These are phyloP conservation scores for Coemansia sp. DNA, from an alignment of 192 early-diverging fungal species.

Conservation along the genomic window DNA sequence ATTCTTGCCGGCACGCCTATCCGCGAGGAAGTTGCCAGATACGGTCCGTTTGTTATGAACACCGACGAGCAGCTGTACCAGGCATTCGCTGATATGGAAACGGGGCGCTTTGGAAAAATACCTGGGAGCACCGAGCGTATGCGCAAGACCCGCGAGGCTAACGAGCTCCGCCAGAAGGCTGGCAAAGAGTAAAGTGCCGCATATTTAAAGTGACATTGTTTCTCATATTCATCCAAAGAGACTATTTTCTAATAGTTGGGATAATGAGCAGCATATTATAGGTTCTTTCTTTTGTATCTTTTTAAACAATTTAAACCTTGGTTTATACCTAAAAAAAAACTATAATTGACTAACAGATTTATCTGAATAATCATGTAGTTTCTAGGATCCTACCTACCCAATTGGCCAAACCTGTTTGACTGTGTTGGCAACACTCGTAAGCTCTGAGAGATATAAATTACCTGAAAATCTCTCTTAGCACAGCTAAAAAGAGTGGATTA, in stretches of 20 bases:
- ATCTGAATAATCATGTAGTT: too few species aligned
- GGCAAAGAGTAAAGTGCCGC: conserved; percentile 22
- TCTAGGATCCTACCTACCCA: too few species aligned
- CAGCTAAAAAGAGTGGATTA: too few species aligned
- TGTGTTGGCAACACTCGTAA: too few species aligned
- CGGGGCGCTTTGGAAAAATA: conserved; percentile 45
- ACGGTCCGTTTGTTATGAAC: conserved; percentile 67
- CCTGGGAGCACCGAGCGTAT: conserved; percentile 49
- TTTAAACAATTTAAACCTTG: too few species aligned
- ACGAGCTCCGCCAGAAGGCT: conserved; percentile 26
- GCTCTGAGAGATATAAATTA: too few species aligned
- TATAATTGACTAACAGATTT: too few species aligned
- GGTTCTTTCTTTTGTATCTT: neutral
- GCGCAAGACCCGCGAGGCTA: conserved; percentile 51
- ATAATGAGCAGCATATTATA: neutral
- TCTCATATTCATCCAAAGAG: neutral
- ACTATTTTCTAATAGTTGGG: neutral
- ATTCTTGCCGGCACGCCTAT: conserved; percentile 60
- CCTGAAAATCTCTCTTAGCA: too few species aligned
- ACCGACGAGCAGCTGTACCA: conserved; percentile 47
- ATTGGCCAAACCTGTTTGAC: too few species aligned
- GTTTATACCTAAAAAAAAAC: too few species aligned
- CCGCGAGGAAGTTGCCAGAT: conserved; percentile 60
- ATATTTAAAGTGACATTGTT: neutral
- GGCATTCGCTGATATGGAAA: conserved; percentile 34